Conservation (phyloP, 78 protist genomes). For the Trichosphaerium sp. region DNA sequence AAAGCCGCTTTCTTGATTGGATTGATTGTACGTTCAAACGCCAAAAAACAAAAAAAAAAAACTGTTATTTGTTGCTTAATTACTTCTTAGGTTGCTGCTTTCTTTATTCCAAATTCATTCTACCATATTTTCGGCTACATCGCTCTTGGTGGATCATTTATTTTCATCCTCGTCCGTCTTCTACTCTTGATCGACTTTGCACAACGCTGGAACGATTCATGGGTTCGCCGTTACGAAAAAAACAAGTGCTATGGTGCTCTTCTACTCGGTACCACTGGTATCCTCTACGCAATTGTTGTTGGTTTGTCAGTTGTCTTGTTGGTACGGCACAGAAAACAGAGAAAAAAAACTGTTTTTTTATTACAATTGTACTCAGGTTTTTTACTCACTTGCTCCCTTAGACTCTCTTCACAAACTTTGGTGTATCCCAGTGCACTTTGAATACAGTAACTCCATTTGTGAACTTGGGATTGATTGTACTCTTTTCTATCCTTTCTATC, state of each 20-base stretch:
- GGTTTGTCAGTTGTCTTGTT: background rate
- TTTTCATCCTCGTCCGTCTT: constrained; percentile 25
- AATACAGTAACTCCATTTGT: background rate
- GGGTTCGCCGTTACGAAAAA: constrained; percentile 18
- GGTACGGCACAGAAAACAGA: background rate
- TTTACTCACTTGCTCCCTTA: background rate
- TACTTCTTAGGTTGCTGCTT: too few relatives aligned
- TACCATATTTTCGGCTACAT: too few relatives aligned
- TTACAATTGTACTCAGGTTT: background rate
- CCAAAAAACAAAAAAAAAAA: too few relatives aligned
- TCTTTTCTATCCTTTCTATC: background rate
- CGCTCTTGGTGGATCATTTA: constrained; percentile 5
- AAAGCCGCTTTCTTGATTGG: too few relatives aligned
- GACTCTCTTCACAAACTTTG: background rate
- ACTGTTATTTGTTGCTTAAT: too few relatives aligned
- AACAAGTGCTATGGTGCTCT: background rate
- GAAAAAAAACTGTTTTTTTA: background rate
- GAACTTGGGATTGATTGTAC: background rate
- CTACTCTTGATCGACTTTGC: constrained; percentile 31
- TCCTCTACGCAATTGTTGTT: background rate
- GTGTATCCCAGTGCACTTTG: background rate
- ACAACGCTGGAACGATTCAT: constrained; percentile 10
- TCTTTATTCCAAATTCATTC: too few relatives aligned
- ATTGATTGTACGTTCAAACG: too few relatives aligned
- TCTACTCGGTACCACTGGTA: background rate